A percentile compares a stretch with the other conserved stretches of the same genome.
phyloP scores from a whole-genome alignment of 1,284 basidiomycete species.

The Meripilus lineatus region DNA sequence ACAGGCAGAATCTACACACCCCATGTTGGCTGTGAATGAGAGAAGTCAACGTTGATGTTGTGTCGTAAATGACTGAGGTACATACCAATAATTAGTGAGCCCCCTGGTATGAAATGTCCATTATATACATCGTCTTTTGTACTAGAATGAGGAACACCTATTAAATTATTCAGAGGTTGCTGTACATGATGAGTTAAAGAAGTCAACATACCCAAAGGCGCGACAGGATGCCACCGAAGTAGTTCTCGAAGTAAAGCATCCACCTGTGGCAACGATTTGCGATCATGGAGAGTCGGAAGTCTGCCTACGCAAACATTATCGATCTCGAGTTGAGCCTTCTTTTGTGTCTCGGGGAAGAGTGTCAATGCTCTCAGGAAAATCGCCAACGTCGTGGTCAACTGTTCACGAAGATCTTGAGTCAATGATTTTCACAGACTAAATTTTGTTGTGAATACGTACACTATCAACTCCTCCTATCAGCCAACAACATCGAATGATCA shows the following conservation, averaged over 20 bases:
- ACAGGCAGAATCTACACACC: neutral
- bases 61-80: neutral
- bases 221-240: constrained; percentile 13
- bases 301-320: constrained; percentile 28
- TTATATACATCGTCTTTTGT: constrained; percentile 15
- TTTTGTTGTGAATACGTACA: constrained; percentile 4
- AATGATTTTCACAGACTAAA: neutral
- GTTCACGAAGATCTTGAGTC: constrained; percentile 3
- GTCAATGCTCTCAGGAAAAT: constrained; percentile 28
- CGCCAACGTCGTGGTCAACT: constrained; percentile 16
- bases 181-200: neutral
- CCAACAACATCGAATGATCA: constrained; percentile 1
- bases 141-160: constrained; percentile 9
- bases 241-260: constrained; percentile 29
- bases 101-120: constrained; percentile 17
- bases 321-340: constrained; percentile 27
- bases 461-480: constrained; percentile 18
- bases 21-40: neutral
- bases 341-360: constrained; percentile 26
- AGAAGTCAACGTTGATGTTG: neutral
- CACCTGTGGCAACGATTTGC: constrained; percentile 27
- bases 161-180: neutral
- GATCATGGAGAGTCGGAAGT: constrained; percentile 30
- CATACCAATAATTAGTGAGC: constrained; percentile 12
- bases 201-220: constrained; percentile 6